Base-by-base conservation (phyloP, 1,139 yeast species). In the Yamadazyma trypodendri region DNA sequence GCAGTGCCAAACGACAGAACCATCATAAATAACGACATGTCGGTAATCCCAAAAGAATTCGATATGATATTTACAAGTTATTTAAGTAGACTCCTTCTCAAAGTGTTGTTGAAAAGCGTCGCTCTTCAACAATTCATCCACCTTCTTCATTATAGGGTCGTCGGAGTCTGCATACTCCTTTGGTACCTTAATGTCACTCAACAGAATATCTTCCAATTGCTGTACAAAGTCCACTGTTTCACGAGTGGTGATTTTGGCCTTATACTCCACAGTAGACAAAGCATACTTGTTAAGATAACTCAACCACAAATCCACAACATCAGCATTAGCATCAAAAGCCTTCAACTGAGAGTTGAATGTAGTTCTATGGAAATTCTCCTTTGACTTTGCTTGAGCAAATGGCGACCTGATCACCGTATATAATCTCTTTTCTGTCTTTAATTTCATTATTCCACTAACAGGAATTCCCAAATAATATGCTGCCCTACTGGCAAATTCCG, bases 381-480 rank as follows among this genome's bases (percentile, higher is more conserved):
- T 92, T 8, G 95, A 77, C 60, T 90, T 90, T 38, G 97, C 95
- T 57, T 87, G 95, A 24, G 87, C 96, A 60, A 92, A 92, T 1
- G 97, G 97, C 4, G 96, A 83, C 58, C 84, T 79, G 52, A 85
- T 88, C 38, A 92, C 96, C 0, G 98, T 92, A 86, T 96, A 92
- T 50, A 89, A 79, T 48, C 73, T 55, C 51, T 68, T 68, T 62
- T 90, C 94, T 34, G 86, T 79, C 57, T 81, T 83, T 16, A 79
- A 73, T 24, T 85, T 83, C 43, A 82, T 60, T 16, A 69, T 56
- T 24, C 54, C 53, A 5, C 67, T 58, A 13, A 88, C 88, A 13
- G 97, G 96, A 48, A 92, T 81, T 9, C 95, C 92, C 51, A 92
- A 66, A 61, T 85, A 94, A 58, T 77, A 92, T 0, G 96, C 97